A percentile compares a stretch with the other conserved stretches of the same genome.
These are phyloP conservation scores for Apiospora pterosperma DNA, from an alignment of 2,329 filamentous ascomycete species.

Conservation along the genomic window DNA sequence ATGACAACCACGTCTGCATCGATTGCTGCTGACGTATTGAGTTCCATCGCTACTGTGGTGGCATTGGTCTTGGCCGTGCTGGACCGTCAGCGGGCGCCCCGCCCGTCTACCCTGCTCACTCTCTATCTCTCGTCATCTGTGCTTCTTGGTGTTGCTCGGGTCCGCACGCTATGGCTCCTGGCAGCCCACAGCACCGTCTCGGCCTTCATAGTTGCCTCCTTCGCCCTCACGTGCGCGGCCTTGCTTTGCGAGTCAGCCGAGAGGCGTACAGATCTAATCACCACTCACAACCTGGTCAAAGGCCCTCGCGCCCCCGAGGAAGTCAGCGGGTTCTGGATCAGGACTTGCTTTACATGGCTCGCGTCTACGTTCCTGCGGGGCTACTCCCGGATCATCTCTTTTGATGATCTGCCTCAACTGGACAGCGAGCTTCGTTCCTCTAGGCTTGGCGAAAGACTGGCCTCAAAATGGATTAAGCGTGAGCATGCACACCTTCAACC, in stretches of 20 bases:
- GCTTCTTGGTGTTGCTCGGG: conserved; percentile 5
- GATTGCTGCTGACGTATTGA: conserved; percentile 1
- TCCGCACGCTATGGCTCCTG: conserved; percentile 10
- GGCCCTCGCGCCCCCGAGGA: conserved; percentile 15
- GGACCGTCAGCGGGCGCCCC: conserved; percentile 4
- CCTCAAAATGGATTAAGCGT: not conserved
- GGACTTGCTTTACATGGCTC: conserved; percentile 26
- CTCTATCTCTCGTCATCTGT: conserved; percentile 14
- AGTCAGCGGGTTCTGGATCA: conserved; percentile 21
- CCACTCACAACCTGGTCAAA: conserved; percentile 9
- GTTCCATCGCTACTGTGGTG: not conserved
- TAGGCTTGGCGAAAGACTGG: not conserved
- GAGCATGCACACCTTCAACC: too few species aligned
- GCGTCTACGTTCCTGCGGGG: conserved; percentile 20
- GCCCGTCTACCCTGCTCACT: conserved; percentile 9
- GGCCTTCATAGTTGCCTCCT: conserved; percentile 17
- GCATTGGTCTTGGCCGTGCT: conserved; percentile 6
- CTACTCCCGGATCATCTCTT: conserved; percentile 19
- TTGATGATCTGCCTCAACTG: conserved; percentile 14
- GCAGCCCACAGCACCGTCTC: conserved; percentile 11
- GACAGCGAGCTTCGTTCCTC: conserved; percentile 3
- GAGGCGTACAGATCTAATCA: conserved; percentile 15
- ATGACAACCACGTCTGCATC: conserved; percentile 3
- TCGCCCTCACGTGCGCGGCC: conserved; percentile 18
- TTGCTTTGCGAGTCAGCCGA: conserved; percentile 20